Conservation (phyloP, 2,329 filamentous ascomycete genomes). For the Exophiala xenobiotica region DNA sequence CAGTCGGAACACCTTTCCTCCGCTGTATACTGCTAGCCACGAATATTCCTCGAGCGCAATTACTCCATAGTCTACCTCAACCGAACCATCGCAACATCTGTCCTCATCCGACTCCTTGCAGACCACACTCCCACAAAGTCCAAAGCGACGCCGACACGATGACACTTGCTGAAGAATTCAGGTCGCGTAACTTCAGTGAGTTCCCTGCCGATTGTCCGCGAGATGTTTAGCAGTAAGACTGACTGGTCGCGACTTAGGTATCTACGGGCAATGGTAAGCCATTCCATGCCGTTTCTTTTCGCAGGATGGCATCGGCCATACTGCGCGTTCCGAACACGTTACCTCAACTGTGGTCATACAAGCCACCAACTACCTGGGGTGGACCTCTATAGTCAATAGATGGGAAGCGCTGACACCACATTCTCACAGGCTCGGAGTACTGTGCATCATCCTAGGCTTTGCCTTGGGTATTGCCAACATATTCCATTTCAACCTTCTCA, state of each 20-base stretch:
- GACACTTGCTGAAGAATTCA: conserved; percentile 63
- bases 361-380: neutral
- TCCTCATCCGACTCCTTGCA: neutral
- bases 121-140: neutral
- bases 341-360: too few relatives aligned
- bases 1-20: neutral
- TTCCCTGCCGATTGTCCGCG: conserved; percentile 23
- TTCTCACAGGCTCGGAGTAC: conserved; percentile 46
- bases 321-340: too few relatives aligned
- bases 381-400: neutral
- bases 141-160: conserved; percentile 40
- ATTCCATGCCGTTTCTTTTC: too few relatives aligned
- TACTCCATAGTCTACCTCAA: neutral
- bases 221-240: neutral
- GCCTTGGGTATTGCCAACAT: conserved; percentile 69
- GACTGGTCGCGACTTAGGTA: conserved; percentile 47
- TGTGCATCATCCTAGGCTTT: conserved; percentile 65
- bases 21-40: neutral
- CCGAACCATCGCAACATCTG: conserved; percentile 8
- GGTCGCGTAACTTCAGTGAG: conserved; percentile 66
- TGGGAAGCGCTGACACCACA: conserved; percentile 13
- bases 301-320: too few relatives aligned
- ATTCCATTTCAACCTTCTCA: conserved; percentile 61
- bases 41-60: neutral
- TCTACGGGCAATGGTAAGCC: conserved; percentile 68